These are phyloP conservation scores for Corynascus novoguineensis DNA, from an alignment of 495 filamentous ascomycete genomes.

Conservation along the genomic window DNA sequence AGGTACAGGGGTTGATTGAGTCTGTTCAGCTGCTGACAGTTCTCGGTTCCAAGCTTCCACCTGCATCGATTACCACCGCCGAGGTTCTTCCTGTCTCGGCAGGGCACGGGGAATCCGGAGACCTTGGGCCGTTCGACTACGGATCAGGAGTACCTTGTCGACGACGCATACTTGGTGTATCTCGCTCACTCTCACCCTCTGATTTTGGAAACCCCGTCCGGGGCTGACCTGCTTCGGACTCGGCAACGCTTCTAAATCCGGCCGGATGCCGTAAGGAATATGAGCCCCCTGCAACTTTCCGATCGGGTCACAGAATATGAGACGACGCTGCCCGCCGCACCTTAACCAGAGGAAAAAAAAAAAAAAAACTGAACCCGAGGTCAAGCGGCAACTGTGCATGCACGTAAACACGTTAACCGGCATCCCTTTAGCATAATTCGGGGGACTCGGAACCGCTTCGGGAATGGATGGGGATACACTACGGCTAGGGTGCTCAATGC, in stretches of 20 bases:
- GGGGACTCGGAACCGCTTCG: background rate
- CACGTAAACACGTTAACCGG: background rate
- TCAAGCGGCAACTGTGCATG: background rate
- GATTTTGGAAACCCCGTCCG: no score
- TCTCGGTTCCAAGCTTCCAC: slow-evolving; percentile 8
- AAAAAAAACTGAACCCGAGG: background rate
- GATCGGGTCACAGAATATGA: no score
- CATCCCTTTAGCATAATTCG: background rate
- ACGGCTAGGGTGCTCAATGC: background rate
- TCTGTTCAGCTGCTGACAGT: slow-evolving; percentile 9
- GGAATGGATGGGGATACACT: background rate
- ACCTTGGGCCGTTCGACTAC: background rate
- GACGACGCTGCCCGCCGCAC: no score
- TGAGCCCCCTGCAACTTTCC: background rate
- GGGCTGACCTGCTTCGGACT: background rate
- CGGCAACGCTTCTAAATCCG: background rate
- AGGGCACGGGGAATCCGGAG: slow-evolving; percentile 1
- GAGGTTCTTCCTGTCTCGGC: slow-evolving; percentile 1
- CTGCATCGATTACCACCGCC: background rate
- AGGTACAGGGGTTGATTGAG: background rate
- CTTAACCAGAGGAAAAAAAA: no score
- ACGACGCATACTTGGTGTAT: background rate
- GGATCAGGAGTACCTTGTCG: background rate
- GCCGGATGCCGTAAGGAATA: background rate
- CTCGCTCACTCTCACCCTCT: no score